phyloP scores from a whole-genome alignment of 495 filamentous ascomycete species.

The Penicillium riverlandense region DNA sequence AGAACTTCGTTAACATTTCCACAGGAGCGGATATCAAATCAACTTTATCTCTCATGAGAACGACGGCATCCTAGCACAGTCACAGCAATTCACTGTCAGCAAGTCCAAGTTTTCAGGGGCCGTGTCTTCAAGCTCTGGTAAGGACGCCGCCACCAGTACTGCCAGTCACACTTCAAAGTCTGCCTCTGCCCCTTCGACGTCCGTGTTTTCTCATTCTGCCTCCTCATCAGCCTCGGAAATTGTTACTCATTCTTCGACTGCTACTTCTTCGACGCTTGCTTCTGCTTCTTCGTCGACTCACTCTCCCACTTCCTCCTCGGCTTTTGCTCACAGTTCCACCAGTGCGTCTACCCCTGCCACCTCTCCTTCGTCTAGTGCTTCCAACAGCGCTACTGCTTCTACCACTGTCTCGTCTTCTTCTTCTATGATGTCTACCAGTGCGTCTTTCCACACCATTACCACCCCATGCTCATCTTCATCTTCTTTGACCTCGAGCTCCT shows the following conservation, averaged over 20 bases:
- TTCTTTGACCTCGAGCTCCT: neutral
- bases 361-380: neutral
- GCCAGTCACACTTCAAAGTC: constrained; percentile 15
- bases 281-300: constrained; percentile 15
- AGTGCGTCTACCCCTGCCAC: constrained; percentile 3
- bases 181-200: neutral
- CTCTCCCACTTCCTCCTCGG: constrained; percentile 14
- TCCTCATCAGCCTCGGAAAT: constrained; percentile 7
- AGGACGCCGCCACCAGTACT: constrained; percentile 22
- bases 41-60: constrained; percentile 18
- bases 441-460: neutral
- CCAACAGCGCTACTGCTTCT: constrained; percentile 1
- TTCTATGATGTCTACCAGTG: constrained; percentile 2
- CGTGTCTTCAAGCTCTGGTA: constrained; percentile 19
- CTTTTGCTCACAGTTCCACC: constrained; percentile 9
- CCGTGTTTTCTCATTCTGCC: constrained; percentile 1
- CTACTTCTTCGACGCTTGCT: constrained; percentile 10
- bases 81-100: constrained; percentile 24
- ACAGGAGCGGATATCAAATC: constrained; percentile 27
- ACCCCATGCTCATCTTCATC: constrained; percentile 1
- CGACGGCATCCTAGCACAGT: constrained; percentile 28
- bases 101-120: constrained; percentile 1
- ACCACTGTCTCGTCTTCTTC: constrained; percentile 1
- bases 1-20: neutral
- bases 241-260: constrained; percentile 12